Percentiles rank a stretch among this genome's conserved stretches.
Evolutionary conservation across 768 basidiomycete species (phyloP).

Genomic region (Boletus coccyginus): DNA sequence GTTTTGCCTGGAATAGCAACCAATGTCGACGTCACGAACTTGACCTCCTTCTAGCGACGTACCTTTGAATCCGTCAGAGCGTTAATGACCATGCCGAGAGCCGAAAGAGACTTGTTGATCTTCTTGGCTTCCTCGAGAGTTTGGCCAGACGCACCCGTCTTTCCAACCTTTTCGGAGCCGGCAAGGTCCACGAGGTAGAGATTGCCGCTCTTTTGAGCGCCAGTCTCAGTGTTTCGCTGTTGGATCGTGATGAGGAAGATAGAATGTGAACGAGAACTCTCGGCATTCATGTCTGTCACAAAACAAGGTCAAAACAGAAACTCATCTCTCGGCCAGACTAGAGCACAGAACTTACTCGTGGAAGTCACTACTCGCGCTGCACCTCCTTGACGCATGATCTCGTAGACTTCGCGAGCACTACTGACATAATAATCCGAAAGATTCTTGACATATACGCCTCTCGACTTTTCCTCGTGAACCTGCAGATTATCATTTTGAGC

Average conservation of each 20-base stretch:
- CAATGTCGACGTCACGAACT: slow-evolving; percentile 4
- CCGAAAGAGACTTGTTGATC: slow-evolving; percentile 98
- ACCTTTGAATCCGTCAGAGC: slow-evolving; percentile 96
- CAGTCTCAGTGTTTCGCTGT: slow-evolving; percentile 94
- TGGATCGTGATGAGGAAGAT: slow-evolving; percentile 98
- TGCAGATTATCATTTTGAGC: slow-evolving; percentile 98
- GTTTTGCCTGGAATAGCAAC: slow-evolving; percentile 64
- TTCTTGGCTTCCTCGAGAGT: slow-evolving; percentile 99
- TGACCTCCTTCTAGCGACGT: slow-evolving; percentile 17
- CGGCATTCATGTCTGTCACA: slow-evolving; percentile 93
- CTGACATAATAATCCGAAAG: slow-evolving; percentile 98
- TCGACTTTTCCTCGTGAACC: slow-evolving; percentile 96
- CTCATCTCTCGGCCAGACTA: not conserved
- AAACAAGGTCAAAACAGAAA: not conserved
- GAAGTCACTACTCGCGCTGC: slow-evolving; percentile 88
- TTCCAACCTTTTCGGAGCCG: slow-evolving; percentile 98
- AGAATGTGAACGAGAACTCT: slow-evolving; percentile 97
- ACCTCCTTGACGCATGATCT: slow-evolving; percentile 98
- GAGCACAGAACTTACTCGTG: slow-evolving; percentile 66
- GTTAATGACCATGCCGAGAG: slow-evolving; percentile 99
- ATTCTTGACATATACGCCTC: slow-evolving; percentile 97
- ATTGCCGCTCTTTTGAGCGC: slow-evolving; percentile 94
- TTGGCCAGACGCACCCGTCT: slow-evolving; percentile 98
- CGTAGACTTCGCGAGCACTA: slow-evolving; percentile 93
- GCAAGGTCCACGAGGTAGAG: slow-evolving; percentile 97